phyloP scores from a whole-genome alignment of 805 yeast genomes.

The Hanseniaspora singularis region DNA sequence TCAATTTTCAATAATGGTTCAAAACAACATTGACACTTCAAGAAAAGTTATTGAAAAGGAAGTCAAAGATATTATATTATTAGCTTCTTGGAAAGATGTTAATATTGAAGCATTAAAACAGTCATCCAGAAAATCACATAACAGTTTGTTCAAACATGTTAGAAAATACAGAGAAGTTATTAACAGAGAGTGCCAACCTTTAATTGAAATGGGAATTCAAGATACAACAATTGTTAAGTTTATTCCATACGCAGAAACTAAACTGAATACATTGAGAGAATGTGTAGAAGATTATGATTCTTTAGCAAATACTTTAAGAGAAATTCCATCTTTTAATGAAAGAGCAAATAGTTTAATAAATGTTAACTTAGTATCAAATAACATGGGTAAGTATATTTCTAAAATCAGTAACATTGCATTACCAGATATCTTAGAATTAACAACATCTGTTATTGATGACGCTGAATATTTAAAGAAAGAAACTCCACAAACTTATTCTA shows the following conservation, averaged over 20 bases:
- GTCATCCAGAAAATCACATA: conserved; percentile 83
- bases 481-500: conserved; percentile 61
- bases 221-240: conserved; percentile 1
- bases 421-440: conserved; percentile 44
- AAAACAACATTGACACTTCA: conserved; percentile 33
- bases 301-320: conserved; percentile 23
- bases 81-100: conserved; percentile 96
- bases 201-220: conserved; percentile 52
- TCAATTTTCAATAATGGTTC: conserved; percentile 48
- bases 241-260: conserved; percentile 16
- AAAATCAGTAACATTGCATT: conserved; percentile 27
- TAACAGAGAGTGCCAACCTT: conserved; percentile 36
- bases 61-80: conserved; percentile 65
- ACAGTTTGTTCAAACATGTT: conserved; percentile 67
- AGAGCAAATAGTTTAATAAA: conserved; percentile 50
- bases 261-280: conserved; percentile 12
- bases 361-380: conserved; percentile 37
- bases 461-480: conserved; percentile 56
- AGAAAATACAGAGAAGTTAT: conserved; percentile 65
- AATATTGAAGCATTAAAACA: conserved; percentile 87
- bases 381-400: conserved; percentile 41
- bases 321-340: conserved; percentile 36
- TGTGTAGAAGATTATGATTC: conserved; percentile 15
- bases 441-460: conserved; percentile 42
- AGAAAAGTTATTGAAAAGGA: conserved; percentile 60